A percentile compares a stretch with the other conserved stretches of the same genome.
Evolutionary conservation across 495 filamentous ascomycete genomes (phyloP).

Genomic region (Penicillium longicatenatum): DNA sequence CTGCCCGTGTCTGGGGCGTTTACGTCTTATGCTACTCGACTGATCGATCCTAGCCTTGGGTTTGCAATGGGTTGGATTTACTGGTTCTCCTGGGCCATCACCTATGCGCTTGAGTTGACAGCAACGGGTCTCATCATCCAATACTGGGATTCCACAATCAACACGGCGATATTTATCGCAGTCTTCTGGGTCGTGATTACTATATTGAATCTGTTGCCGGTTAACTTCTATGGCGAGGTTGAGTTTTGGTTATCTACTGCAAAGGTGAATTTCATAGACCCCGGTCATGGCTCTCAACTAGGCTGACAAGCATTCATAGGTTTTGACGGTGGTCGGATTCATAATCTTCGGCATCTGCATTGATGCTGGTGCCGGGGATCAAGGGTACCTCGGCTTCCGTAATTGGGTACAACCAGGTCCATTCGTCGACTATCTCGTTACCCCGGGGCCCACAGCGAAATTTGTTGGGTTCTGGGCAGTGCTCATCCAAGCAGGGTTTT

Average conservation of each 20-base stretch:
- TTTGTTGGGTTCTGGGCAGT: conserved; percentile 39
- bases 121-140: conserved; percentile 68
- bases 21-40: conserved; percentile 65
- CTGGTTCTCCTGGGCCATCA: conserved; percentile 52
- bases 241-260: conserved; percentile 3
- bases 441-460: conserved; percentile 56
- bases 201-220: conserved; percentile 57
- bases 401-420: conserved; percentile 65
- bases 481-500: conserved; percentile 54
- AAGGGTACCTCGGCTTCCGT: conserved; percentile 55
- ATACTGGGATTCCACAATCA: conserved; percentile 58
- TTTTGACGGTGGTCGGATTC: conserved; percentile 57
- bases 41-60: conserved; percentile 65
- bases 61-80: conserved; percentile 77
- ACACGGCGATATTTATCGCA: conserved; percentile 59
- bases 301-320: conserved; percentile 56
- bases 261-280: background rate
- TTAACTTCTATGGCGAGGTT: conserved; percentile 29
- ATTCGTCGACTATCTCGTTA: conserved; percentile 59
- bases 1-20: conserved; percentile 71
- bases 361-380: conserved; percentile 57
- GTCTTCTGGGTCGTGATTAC: conserved; percentile 66
- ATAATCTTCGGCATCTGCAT: conserved; percentile 37
- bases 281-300: conserved; percentile 53
- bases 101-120: conserved; percentile 65